Percentiles rank a stretch among this genome's conserved stretches.
phyloP scores from a whole-genome alignment of 352 stramenopile genomes.

The Phytophthora crassamura region DNA sequence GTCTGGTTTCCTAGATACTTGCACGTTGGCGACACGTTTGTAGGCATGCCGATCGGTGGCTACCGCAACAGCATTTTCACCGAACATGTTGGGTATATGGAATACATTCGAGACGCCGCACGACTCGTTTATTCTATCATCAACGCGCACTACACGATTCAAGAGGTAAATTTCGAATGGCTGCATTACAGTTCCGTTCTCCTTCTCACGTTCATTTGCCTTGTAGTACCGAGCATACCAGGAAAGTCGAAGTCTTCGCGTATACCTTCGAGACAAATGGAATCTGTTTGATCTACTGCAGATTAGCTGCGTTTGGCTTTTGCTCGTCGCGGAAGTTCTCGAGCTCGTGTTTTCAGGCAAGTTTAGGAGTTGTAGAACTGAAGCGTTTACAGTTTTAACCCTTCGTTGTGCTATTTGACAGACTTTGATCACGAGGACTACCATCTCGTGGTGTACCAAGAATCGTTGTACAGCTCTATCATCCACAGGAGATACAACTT shows the following conservation, averaged over 20 bases:
- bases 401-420: neutral
- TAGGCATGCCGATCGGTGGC: constrained; percentile 77
- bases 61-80: constrained; percentile 72
- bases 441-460: constrained; percentile 59
- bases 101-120: constrained; percentile 67
- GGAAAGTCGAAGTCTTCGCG: constrained; percentile 58
- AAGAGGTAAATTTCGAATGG: constrained; percentile 51
- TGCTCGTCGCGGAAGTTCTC: constrained; percentile 59
- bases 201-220: neutral
- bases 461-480: constrained; percentile 62
- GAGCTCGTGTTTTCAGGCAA: constrained; percentile 41
- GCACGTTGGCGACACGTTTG: constrained; percentile 69
- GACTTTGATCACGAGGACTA: constrained; percentile 48
- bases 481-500: constrained; percentile 75
- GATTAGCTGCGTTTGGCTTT: constrained; percentile 74
- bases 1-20: constrained; percentile 52
- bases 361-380: neutral
- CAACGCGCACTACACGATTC: constrained; percentile 71
- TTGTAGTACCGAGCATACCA: constrained; percentile 48
- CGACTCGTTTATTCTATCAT: constrained; percentile 67
- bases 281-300: constrained; percentile 83
- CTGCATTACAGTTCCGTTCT: neutral
- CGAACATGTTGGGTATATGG: constrained; percentile 36
- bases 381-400: too few relatives aligned
- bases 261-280: constrained; percentile 78